phyloP scores from a whole-genome alignment of 1,139 yeast species.

The Candida mesenterica region DNA sequence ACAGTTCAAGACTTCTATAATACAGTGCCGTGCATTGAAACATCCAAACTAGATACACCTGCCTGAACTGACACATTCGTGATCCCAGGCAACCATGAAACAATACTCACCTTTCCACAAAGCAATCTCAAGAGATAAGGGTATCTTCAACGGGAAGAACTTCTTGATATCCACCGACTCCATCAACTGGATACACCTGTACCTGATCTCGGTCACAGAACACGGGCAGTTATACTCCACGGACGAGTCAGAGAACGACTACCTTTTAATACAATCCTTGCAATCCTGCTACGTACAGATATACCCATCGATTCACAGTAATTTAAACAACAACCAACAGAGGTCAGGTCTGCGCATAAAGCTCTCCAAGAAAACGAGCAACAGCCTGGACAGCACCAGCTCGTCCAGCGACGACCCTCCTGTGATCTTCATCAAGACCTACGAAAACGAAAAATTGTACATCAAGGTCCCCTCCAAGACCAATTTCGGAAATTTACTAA shows the following conservation, averaged over 20 bases:
- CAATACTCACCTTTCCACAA: conserved; percentile 24
- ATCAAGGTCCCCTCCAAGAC: conserved; percentile 43
- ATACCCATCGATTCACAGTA: conserved; percentile 21
- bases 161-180: conserved; percentile 40
- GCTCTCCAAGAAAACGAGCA: conserved; percentile 3
- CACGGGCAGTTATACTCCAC: conserved; percentile 38
- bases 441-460: conserved; percentile 46
- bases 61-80: too few species aligned
- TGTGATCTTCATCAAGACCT: conserved; percentile 45
- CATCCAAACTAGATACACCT: too few species aligned
- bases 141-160: conserved; percentile 35
- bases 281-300: conserved; percentile 46
- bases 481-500: conserved; percentile 50
- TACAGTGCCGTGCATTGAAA: too few species aligned
- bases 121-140: conserved; percentile 34
- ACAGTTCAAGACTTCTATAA: too few species aligned
- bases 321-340: conserved; percentile 3
- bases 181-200: conserved; percentile 36
- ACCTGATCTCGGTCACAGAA: conserved; percentile 33
- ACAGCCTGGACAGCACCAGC: neutral
- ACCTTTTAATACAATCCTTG: conserved; percentile 34
- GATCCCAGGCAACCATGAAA: too few species aligned
- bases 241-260: conserved; percentile 34
- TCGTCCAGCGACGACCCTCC: conserved; percentile 34
- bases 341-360: conserved; percentile 4